Conservation (phyloP, 768 basidiomycete genomes). For the Mrakia gelida region DNA sequence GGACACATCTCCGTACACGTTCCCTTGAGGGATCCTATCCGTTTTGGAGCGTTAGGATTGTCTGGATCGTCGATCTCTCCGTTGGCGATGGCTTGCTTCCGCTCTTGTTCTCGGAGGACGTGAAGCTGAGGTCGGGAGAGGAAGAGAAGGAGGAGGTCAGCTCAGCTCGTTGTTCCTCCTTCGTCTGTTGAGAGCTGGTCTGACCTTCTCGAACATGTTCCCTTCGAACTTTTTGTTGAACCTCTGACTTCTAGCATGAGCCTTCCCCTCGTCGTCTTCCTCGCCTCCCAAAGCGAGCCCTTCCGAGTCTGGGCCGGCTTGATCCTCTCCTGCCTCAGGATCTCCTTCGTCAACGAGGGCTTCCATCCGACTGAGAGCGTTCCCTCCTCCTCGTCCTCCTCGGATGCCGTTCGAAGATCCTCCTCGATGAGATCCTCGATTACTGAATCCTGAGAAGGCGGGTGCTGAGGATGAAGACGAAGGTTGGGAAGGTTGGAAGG, state of each 20-base stretch:
- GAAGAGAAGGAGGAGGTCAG: neutral
- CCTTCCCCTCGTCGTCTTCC: slow-evolving; percentile 24
- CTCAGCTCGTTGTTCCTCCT: neutral
- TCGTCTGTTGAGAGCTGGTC: neutral
- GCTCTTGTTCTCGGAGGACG: slow-evolving; percentile 42
- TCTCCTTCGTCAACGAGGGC: slow-evolving; percentile 27
- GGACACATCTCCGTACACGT: slow-evolving; percentile 95
- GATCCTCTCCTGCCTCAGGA: slow-evolving; percentile 9
- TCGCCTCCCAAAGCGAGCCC: neutral
- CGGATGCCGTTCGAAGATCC: neutral
- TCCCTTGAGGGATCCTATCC: slow-evolving; percentile 88
- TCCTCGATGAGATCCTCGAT: neutral
- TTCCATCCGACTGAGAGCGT: slow-evolving; percentile 20
- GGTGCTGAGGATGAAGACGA: neutral
- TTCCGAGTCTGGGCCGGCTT: neutral
- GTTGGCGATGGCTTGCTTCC: slow-evolving; percentile 58
- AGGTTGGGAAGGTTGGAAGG: neutral
- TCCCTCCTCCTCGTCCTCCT: slow-evolving; percentile 12
- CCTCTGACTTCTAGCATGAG: slow-evolving; percentile 21
- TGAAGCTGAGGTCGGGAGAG: slow-evolving; percentile 41
- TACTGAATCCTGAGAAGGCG: neutral
- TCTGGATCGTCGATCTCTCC: slow-evolving; percentile 85
- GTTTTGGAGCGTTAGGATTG: slow-evolving; percentile 71
- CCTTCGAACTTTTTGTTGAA: slow-evolving; percentile 50
- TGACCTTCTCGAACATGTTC: slow-evolving; percentile 45